Conservation (phyloP, 441 rosid species). For the Populus hybrid region DNA sequence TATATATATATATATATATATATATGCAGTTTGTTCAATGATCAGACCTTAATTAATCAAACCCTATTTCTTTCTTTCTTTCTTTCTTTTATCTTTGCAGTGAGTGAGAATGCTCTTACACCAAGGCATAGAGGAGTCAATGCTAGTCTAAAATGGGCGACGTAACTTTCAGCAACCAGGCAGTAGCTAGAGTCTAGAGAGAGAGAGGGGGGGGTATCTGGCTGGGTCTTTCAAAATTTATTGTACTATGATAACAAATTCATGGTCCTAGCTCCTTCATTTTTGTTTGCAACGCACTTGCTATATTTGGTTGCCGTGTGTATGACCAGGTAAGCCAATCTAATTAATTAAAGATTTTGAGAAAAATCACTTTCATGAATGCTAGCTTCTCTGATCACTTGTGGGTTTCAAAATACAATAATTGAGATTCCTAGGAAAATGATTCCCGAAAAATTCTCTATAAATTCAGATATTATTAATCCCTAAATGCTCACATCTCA, state of each 20-base stretch:
- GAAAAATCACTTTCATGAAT: background rate
- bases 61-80: background rate
- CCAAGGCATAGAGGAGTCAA: constrained; percentile 3
- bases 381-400: background rate
- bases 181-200: background rate
- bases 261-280: background rate
- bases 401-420: background rate
- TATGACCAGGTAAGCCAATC: too few species aligned
- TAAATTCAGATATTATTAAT: background rate
- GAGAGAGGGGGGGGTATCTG: background rate
- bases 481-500: background rate
- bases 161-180: constrained; percentile 5
- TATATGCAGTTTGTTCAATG: background rate
- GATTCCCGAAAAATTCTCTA: background rate
- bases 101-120: constrained; percentile 18
- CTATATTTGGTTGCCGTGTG: background rate
- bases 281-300: background rate
- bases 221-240: background rate
- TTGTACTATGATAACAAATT: background rate
- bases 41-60: background rate
- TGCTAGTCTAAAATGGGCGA: background rate
- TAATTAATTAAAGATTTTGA: background rate
- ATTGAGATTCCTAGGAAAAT: background rate
- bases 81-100: background rate
- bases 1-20: too few species aligned